A percentile compares a stretch with the other conserved stretches of the same genome.
Conservation (phyloP, 2,329 filamentous ascomycete species). For the Trichophaea hybrida region DNA sequence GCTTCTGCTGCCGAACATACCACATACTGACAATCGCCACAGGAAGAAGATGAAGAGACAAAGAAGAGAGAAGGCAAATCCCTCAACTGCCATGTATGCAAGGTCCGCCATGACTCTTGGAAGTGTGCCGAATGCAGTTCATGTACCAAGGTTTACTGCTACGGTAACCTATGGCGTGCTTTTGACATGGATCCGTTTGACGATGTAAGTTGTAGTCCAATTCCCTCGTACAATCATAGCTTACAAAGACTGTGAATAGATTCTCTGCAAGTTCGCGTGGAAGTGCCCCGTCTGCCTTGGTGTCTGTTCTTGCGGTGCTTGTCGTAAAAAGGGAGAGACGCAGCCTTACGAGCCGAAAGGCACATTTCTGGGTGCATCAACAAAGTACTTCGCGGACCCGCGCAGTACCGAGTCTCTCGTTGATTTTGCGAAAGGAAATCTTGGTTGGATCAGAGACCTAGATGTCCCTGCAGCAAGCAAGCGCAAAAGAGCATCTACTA, state of each 20-base stretch:
- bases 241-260: slow-evolving; percentile 7
- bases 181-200: slow-evolving; percentile 75
- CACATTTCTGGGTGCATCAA: slow-evolving; percentile 81
- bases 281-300: slow-evolving; percentile 73
- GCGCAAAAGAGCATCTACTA: slow-evolving; percentile 29
- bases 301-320: slow-evolving; percentile 76
- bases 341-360: slow-evolving; percentile 73
- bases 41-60: slow-evolving; percentile 32
- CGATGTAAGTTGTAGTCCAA: slow-evolving; percentile 35
- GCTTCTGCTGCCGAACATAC: slow-evolving; percentile 16
- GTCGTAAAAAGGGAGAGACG: slow-evolving; percentile 54
- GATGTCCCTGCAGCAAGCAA: slow-evolving; percentile 33
- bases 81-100: slow-evolving; percentile 67
- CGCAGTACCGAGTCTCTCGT: slow-evolving; percentile 82
- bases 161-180: slow-evolving; percentile 78
- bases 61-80: slow-evolving; percentile 39
- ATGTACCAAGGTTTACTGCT: slow-evolving; percentile 72
- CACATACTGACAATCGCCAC: not conserved
- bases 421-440: slow-evolving; percentile 78
- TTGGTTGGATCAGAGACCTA: slow-evolving; percentile 53
- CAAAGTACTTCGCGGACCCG: slow-evolving; percentile 74
- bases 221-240: not conserved
- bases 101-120: slow-evolving; percentile 65
- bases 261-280: slow-evolving; percentile 67
- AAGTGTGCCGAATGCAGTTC: slow-evolving; percentile 66